Conservation (phyloP, 1,284 basidiomycete genomes). For the Trichosporon sp. region DNA sequence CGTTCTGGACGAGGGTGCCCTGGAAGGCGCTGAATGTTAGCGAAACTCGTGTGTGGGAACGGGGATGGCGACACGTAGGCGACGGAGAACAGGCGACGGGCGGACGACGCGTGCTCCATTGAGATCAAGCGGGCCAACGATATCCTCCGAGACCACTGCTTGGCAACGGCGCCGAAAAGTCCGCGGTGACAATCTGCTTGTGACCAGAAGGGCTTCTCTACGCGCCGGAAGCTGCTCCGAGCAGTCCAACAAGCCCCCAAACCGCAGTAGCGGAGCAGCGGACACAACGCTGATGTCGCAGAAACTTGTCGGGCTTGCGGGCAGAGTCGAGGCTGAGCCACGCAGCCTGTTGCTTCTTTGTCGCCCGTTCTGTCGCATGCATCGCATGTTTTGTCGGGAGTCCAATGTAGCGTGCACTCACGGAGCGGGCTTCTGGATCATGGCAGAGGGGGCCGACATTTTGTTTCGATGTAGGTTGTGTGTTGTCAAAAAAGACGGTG, state of each 20-base stretch:
- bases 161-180: background rate
- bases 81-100: too few relatives aligned
- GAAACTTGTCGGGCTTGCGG: background rate
- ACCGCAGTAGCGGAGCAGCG: background rate
- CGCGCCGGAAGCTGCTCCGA: too few relatives aligned
- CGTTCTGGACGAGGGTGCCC: slow-evolving; percentile 72
- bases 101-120: too few relatives aligned
- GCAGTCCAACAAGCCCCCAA: too few relatives aligned
- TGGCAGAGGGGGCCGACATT: slow-evolving; percentile 35
- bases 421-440: slow-evolving; percentile 55
- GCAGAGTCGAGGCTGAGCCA: too few relatives aligned
- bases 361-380: background rate
- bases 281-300: background rate
- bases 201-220: too few relatives aligned
- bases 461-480: slow-evolving; percentile 17
- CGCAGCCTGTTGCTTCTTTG: too few relatives aligned
- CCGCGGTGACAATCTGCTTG: too few relatives aligned
- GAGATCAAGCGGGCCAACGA: too few relatives aligned
- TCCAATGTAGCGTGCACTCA: slow-evolving; percentile 35
- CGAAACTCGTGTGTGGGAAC: background rate
- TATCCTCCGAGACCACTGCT: background rate
- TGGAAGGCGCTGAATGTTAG: slow-evolving; percentile 61
- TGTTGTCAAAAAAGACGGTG: background rate
- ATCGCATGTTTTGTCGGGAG: background rate
- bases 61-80: too few relatives aligned